Evolutionary conservation across 2,329 filamentous ascomycete species (phyloP).

Genomic region (Lecanicillium sp.): DNA sequence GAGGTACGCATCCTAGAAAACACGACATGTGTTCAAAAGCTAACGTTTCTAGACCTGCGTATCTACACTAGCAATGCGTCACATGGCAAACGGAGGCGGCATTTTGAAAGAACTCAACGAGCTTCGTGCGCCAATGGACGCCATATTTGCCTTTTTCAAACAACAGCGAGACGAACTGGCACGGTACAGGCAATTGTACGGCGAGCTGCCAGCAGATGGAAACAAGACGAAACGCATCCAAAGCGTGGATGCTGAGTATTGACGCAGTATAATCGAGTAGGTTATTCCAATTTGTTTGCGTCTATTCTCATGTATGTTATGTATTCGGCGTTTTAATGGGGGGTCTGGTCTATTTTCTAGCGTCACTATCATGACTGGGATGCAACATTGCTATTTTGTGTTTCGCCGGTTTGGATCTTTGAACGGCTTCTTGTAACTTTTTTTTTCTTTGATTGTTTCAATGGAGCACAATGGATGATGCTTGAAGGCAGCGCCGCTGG

Average conservation of each 20-base stretch:
- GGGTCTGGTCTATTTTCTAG: no score
- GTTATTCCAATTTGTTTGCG: constrained; percentile 4
- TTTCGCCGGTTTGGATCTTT: no score
- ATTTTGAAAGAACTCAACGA: constrained; percentile 56
- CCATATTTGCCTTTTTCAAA: constrained; percentile 56
- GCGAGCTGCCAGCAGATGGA: constrained; percentile 25
- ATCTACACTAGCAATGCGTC: constrained; percentile 68
- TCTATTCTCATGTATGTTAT: constrained; percentile 2
- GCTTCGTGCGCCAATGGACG: constrained; percentile 68
- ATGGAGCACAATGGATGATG: not conserved
- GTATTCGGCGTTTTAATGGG: not conserved
- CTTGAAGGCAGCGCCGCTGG: no score
- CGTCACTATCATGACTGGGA: not conserved
- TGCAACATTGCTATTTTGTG: no score
- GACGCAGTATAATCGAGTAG: not conserved
- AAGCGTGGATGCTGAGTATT: not conserved
- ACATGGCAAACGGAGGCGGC: constrained; percentile 65
- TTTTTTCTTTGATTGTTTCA: constrained; percentile 6
- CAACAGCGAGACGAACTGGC: constrained; percentile 56
- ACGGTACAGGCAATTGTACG: constrained; percentile 47
- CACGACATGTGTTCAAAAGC: not conserved
- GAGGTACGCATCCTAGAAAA: constrained; percentile 64
- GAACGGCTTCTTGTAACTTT: constrained; percentile 5
- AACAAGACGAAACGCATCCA: constrained; percentile 3
- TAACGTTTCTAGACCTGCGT: constrained; percentile 59